Conservation (phyloP, 2,329 filamentous ascomycete genomes). For the Cyclaneusma minus region DNA sequence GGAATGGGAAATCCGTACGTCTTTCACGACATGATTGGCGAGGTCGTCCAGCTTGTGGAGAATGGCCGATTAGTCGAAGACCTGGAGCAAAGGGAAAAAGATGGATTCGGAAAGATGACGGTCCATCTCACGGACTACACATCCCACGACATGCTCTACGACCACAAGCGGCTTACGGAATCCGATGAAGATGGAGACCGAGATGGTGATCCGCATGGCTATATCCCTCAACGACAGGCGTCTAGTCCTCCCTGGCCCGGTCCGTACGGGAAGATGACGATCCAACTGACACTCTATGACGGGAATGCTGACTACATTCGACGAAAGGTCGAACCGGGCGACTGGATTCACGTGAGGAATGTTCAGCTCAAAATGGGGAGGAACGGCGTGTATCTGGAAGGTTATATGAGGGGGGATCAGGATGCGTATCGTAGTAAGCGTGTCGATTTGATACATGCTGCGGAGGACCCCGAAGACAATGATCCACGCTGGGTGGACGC, state of each 20-base stretch:
- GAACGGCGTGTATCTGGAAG: conserved; percentile 47
- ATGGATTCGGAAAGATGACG: conserved; percentile 37
- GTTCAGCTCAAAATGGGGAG: conserved; percentile 49
- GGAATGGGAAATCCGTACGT: no score
- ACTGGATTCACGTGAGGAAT: conserved; percentile 55
- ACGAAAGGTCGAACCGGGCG: conserved; percentile 35
- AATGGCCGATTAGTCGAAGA: conserved; percentile 28
- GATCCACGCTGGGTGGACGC: conserved; percentile 38
- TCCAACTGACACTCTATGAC: conserved; percentile 58
- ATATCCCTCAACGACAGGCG: conserved; percentile 23
- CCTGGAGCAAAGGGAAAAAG: no score
- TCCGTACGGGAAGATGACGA: conserved; percentile 54
- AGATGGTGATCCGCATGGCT: conserved; percentile 41
- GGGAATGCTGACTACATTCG: conserved; percentile 47
- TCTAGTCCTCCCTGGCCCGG: conserved; percentile 41
- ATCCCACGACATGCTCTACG: conserved; percentile 45
- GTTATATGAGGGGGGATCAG: conserved; percentile 49
- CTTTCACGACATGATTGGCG: conserved; percentile 59
- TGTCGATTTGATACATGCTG: conserved; percentile 33
- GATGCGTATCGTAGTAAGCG: conserved; percentile 29
- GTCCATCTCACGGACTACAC: conserved; percentile 79
- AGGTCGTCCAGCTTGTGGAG: conserved; percentile 46
- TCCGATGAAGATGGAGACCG: conserved; percentile 17
- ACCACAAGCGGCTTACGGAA: conserved; percentile 17
- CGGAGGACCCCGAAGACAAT: conserved; percentile 24